These are phyloP conservation scores for Monosporascus sp. DNA, from an alignment of 2,329 filamentous ascomycete genomes.

Conservation along the genomic window DNA sequence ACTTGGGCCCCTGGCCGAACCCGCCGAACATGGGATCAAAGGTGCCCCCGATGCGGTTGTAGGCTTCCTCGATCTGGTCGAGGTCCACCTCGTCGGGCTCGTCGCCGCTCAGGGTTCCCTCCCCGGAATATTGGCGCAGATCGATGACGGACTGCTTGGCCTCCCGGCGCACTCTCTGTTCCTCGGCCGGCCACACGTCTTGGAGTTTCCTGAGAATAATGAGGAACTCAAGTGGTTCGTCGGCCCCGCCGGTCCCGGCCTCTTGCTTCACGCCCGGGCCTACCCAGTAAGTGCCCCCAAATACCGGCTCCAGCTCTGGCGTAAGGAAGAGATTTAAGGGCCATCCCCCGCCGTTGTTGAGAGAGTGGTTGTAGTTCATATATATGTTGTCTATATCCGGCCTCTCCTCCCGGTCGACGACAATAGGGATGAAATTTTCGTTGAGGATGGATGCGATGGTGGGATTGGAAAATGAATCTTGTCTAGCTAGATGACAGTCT, in stretches of 20 bases:
- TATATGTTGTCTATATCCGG: conserved; percentile 94
- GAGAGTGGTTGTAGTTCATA: conserved; percentile 97
- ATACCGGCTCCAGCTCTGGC: conserved; percentile 86
- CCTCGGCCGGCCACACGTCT: conserved; percentile 75
- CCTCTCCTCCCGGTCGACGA: conserved; percentile 89
- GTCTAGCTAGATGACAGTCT: conserved; percentile 88
- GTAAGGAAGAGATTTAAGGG: conserved; percentile 96
- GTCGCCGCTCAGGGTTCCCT: conserved; percentile 62
- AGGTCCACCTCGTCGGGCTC: conserved; percentile 59
- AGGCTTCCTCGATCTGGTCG: conserved; percentile 87
- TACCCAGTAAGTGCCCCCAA: conserved; percentile 95
- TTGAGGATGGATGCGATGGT: conserved; percentile 81
- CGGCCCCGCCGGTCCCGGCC: conserved; percentile 39
- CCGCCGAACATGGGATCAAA: conserved; percentile 77
- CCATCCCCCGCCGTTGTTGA: conserved; percentile 87
- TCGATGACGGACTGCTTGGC: conserved; percentile 78
- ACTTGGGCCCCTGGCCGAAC: conserved; percentile 80
- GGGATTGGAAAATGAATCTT: conserved; percentile 82
- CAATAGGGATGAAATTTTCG: conserved; percentile 80
- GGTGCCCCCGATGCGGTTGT: conserved; percentile 71
- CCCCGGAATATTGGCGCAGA: conserved; percentile 80
- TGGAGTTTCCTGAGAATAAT: conserved; percentile 76
- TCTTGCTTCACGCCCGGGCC: conserved; percentile 60
- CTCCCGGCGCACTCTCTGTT: conserved; percentile 75
- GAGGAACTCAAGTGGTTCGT: conserved; percentile 71